Conservation (phyloP, 768 basidiomycete species). For the Suillus plorans region DNA sequence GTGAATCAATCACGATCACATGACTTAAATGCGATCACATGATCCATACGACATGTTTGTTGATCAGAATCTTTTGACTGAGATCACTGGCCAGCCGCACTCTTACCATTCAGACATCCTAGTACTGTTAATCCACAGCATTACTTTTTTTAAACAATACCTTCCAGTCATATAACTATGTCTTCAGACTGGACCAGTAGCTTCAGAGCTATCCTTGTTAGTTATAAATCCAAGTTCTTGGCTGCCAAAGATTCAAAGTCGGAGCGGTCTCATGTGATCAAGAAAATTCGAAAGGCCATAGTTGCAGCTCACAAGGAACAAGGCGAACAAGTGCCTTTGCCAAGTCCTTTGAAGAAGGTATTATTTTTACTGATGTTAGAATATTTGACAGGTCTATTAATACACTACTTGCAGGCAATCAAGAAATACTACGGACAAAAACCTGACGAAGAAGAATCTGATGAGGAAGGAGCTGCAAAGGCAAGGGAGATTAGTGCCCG, state of each 20-base stretch:
- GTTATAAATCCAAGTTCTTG: too few species aligned
- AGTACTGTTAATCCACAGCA: not conserved
- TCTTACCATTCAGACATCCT: not conserved
- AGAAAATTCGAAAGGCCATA: too few species aligned
- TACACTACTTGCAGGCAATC: not conserved
- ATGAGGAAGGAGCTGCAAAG: not conserved
- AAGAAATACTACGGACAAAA: not conserved
- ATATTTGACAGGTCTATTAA: not conserved
- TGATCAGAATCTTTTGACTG: not conserved
- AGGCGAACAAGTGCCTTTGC: not conserved
- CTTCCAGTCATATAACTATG: not conserved
- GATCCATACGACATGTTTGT: not conserved
- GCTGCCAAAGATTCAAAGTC: too few species aligned
- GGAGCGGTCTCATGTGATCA: too few species aligned
- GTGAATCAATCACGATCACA: too few species aligned
- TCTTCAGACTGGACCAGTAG: too few species aligned
- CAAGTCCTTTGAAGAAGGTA: not conserved
- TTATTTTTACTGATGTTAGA: not conserved
- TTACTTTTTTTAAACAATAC: not conserved
- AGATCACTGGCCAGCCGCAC: not conserved
- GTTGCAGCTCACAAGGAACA: not conserved
- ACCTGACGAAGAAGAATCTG: not conserved
- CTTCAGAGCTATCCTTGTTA: too few species aligned
- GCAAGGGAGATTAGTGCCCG: not conserved
- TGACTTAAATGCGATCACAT: not conserved